Evolutionary conservation across 2,329 filamentous ascomycete species (phyloP), one percentile per base, ranked within the genome.

Genomic region (Tolypocladium paradoxum): DNA sequence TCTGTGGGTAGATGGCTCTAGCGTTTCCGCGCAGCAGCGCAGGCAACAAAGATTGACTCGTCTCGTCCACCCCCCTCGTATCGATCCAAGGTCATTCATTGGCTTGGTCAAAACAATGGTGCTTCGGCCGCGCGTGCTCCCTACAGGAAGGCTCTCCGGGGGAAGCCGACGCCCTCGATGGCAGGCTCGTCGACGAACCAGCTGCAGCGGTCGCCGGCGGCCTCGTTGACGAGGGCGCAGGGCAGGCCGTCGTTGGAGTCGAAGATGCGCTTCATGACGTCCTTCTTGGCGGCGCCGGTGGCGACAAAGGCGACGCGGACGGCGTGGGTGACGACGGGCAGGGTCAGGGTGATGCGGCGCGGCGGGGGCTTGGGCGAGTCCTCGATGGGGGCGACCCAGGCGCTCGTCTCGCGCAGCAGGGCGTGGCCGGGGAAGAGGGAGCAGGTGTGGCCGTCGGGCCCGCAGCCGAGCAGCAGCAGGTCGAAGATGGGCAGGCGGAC

Each of bases 401-500:
- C 90, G 63, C 84, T 85, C 36, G 82, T 82, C 74, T 97, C 92
- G 58, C 90, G 84, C 60, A 97, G 79, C 52, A 97, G 79, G 54
- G 85, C 81, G 67, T 96, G 92, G 53, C 86, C 87, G 6, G 93
- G 93, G 77, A 99, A 99, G 51, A 99, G 77, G 62, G 87, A 93
- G 83, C 93, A 97, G 35, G 93, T 97, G 75, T 99, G 93, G 51
- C 93, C 93, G 69, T 97, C 93, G 16, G 93, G 92, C 0, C 93
- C 93, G 68, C 89, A 95, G 63, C 93, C 93, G 43, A 99, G 83
- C 43, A 99, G 82, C 53, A 99, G 78, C 51, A 99, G 81, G 69
- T 99, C 93, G 70, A 97, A 99, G 65, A 96, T 87, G 61, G 93
- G 93, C 47, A 96, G 77, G 71, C 90, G 91, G 68, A 99, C 92